phyloP scores from a whole-genome alignment of 1,139 yeast genomes.

The Pichia sp. region DNA sequence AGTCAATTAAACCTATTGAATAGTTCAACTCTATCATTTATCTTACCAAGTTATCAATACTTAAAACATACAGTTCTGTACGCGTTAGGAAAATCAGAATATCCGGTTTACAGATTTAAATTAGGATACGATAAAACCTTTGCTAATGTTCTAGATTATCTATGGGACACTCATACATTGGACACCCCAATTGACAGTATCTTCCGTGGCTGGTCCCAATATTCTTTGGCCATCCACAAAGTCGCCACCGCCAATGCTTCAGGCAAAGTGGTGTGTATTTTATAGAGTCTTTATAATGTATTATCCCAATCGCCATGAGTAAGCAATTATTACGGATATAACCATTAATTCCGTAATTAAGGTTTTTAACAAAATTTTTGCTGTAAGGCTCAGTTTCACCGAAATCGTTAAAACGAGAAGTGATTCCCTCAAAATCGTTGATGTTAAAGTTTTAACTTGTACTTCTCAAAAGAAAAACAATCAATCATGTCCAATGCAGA shows the following conservation, averaged over 20 bases:
- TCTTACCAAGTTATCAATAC: constrained; percentile 5
- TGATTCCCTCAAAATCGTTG: too few species aligned
- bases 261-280: constrained; percentile 51
- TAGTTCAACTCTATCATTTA: background rate
- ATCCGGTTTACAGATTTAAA: constrained; percentile 3
- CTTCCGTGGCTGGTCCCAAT: constrained; percentile 40
- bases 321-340: too few species aligned
- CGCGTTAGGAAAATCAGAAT: background rate
- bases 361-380: too few species aligned
- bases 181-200: constrained; percentile 50
- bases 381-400: too few species aligned
- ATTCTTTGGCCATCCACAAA: constrained; percentile 42
- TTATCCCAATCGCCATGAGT: background rate
- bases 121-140: constrained; percentile 11
- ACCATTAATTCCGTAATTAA: too few species aligned
- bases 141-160: constrained; percentile 21
- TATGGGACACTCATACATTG: constrained; percentile 39
- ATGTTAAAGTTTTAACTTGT: too few species aligned
- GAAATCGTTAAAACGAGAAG: too few species aligned
- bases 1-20: constrained; percentile 17
- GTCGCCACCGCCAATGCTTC: constrained; percentile 43
- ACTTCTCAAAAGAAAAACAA: background rate
- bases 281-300: background rate
- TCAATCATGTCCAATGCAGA: background rate
- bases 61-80: constrained; percentile 1